Conservation (phyloP, 73 alveolate species). For the Symbiodinium natans region DNA sequence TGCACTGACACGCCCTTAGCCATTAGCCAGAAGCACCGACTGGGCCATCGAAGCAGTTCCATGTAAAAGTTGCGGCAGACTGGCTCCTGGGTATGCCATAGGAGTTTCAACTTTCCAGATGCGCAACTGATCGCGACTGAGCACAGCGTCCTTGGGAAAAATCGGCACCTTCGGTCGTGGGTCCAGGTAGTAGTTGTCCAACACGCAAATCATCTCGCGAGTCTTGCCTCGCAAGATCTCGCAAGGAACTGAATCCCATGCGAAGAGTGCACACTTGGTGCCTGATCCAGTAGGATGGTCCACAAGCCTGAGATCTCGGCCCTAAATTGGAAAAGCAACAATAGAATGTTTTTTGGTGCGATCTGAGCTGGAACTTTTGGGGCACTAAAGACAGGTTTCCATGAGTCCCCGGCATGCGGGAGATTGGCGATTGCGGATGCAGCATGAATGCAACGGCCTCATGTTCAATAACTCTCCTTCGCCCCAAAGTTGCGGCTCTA, state of each 20-base stretch:
- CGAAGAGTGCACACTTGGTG: not conserved
- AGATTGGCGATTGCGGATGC: conserved; percentile 77
- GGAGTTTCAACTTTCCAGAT: no score
- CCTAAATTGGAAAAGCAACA: no score
- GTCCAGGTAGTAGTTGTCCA: conserved; percentile 73
- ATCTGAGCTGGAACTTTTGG: no score
- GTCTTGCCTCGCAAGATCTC: conserved; percentile 34
- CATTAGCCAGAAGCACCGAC: conserved; percentile 11
- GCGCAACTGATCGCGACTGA: not conserved
- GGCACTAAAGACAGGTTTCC: no score
- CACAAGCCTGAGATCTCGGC: conserved; percentile 43
- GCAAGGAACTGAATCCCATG: not conserved
- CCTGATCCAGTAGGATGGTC: conserved; percentile 89
- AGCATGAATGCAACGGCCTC: conserved; percentile 73
- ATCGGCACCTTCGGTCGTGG: conserved; percentile 80
- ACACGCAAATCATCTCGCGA: conserved; percentile 55
- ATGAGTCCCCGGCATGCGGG: conserved; percentile 19
- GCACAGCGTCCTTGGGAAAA: conserved; percentile 53
- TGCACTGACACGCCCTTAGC: not conserved
- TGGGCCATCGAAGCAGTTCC: conserved; percentile 88
- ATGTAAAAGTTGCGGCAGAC: conserved; percentile 76
- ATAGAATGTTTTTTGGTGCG: no score
- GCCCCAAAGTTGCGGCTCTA: not conserved
- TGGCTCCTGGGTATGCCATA: conserved; percentile 6
- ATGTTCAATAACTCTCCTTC: no score